Base-by-base conservation (phyloP, 208 protist genomes). In the Acanthamoeba lugdunensis region DNA sequence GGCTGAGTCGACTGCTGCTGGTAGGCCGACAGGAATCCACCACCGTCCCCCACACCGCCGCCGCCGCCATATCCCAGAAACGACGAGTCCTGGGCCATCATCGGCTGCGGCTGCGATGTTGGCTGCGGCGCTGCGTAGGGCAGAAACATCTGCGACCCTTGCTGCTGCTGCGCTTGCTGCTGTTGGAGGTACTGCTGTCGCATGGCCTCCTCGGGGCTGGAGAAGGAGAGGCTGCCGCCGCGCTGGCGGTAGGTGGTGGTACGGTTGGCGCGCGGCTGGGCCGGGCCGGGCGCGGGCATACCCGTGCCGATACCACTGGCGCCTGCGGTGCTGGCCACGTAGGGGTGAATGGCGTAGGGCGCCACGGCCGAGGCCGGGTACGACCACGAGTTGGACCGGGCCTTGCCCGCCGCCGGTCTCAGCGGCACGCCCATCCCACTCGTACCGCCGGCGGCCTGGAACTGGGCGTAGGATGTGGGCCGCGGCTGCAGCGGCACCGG, bases 301-400 rank as follows among this genome's bases (percentile, higher is more conserved):
- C 28, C 67, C 28, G 13, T 28, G 9, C 67, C 67, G 16, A 33
- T n/a, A 4, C 25, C 75, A 9, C 0, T 9, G 6, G 41, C 25
- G 23, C 45, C n/a, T 3, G 18, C 77, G 45, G 16, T 7, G 77
- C 11, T n/a, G 4, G 79, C 30, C 73, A 2, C 8, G 14, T 9
- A 73, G 28, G 65, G 65, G 79, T 87, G 63, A 8, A 45, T 8
- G 50, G 50, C 4, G 79, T 63, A 63, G 50, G 50, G 50, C 6
- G 50, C 23, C 30, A 87, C 79, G 8, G 79, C 52, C 28, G 79
- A 87, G 21, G 79, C 79, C 25, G 79, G 79, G 52, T 87, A 87
- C n/a, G 79, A 87, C 79, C 79, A 87, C 50, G 79, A 87, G 28
- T 87, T 56, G 45, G 79, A 87, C 14, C 79, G 79, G 11, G 79